These are phyloP conservation scores for Penstemon newberryi DNA, from an alignment of 257 asterid genomes.

Conservation along the genomic window DNA sequence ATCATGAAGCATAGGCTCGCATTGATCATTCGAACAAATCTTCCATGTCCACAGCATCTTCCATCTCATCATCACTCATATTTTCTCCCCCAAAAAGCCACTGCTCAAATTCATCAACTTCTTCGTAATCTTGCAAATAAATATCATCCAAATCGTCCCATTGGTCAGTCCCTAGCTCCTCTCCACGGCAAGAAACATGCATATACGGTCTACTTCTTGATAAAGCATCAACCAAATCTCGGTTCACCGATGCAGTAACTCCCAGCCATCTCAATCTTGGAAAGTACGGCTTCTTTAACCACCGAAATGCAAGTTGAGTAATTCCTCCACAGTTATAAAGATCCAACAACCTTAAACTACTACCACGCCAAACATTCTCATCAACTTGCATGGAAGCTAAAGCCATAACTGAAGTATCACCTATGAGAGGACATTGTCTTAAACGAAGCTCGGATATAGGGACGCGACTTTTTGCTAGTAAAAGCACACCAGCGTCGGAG, in stretches of 20 bases:
- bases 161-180: conserved; percentile 69
- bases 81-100: conserved; percentile 73
- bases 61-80: conserved; percentile 64
- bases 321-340: conserved; percentile 86
- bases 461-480: conserved; percentile 60
- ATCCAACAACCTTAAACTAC: conserved; percentile 74
- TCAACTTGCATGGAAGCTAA: conserved; percentile 81
- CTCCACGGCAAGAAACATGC: conserved; percentile 65
- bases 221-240: conserved; percentile 58
- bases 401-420: conserved; percentile 81
- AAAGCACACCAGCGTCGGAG: conserved; percentile 68
- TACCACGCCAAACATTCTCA: conserved; percentile 64
- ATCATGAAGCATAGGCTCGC: neutral
- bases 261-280: conserved; percentile 95
- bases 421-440: conserved; percentile 87
- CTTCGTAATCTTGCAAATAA: conserved; percentile 62
- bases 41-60: conserved; percentile 46
- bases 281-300: conserved; percentile 91
- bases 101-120: conserved; percentile 76
- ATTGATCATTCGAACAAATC: conserved; percentile 35
- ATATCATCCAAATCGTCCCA: conserved; percentile 61
- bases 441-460: conserved; percentile 77
- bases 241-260: conserved; percentile 56
- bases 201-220: conserved; percentile 64
- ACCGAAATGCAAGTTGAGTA: conserved; percentile 66